A percentile compares a stretch with the other conserved stretches of the same genome.
phyloP scores from a whole-genome alignment of 129 eudicot species.

The Saposhnikovia divaricata region DNA sequence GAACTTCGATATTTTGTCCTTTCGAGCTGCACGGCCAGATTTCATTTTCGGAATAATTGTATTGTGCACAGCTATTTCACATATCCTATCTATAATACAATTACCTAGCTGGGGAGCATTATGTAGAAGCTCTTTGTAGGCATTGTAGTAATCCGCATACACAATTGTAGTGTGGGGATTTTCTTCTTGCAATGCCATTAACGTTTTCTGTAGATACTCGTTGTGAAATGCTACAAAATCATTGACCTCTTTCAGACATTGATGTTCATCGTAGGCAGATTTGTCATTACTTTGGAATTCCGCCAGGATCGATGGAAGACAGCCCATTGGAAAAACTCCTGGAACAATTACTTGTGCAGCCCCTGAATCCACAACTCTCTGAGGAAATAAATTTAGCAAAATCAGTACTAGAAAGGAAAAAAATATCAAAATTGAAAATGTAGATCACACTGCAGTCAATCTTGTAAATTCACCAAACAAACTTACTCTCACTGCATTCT shows the following conservation, averaged over 20 bases:
- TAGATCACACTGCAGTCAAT: not conserved
- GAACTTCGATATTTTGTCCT: too few relatives aligned
- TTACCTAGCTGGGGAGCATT: not conserved
- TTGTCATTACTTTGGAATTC: not conserved
- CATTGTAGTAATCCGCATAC: not conserved
- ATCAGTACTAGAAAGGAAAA: not conserved
- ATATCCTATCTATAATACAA: not conserved
- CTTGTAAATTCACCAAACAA: not conserved
- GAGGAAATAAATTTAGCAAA: not conserved
- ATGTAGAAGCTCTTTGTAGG: not conserved
- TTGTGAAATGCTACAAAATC: not conserved
- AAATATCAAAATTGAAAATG: not conserved
- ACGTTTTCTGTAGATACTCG: not conserved
- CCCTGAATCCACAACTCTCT: not conserved
- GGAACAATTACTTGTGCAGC: not conserved
- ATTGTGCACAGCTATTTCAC: too few relatives aligned
- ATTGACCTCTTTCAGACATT: not conserved
- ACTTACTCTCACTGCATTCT: not conserved
- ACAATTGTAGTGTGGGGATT: not conserved
- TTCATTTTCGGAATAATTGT: too few relatives aligned
- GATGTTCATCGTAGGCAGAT: not conserved
- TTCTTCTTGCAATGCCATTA: not conserved
- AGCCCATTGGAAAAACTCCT: not conserved
- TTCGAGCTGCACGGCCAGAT: too few relatives aligned
- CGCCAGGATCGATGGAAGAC: not conserved